Base-by-base conservation (phyloP, 2,329 filamentous ascomycete species). In the Nothophoma quercina region DNA sequence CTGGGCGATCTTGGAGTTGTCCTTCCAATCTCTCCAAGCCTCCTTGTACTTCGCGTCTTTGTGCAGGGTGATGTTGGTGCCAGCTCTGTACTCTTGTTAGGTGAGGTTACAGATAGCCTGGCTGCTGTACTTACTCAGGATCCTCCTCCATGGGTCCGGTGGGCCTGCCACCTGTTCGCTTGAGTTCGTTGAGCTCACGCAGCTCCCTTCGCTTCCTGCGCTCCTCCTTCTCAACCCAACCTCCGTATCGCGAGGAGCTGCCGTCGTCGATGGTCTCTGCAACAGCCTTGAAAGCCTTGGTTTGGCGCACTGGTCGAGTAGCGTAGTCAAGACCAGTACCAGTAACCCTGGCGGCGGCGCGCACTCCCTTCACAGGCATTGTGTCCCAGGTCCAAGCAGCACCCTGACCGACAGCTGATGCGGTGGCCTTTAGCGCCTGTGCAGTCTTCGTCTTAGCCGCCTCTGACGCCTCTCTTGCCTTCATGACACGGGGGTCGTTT, bases 381-480 rank as follows among this genome's bases (percentile, higher is more conserved):
- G 95, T 97, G 57, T 99, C 92, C 95, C 95, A 99, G 2, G 95
- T 98, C 93, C 93, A 98, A 7, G 89, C 85, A 16, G 95, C 95
- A 70, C 93, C 88, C 74, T 96, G 92, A 50, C 93, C 95, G 62
- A 99, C 88, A 23, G 85, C 93, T 33, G 88, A 86, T 48, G 91
- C 95, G 3, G 93, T 97, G 10, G 85, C 85, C 77, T 96, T 96
- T 61, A 98, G 77, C 1, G 91, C 93, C 40, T 87, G 88, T 7
- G 88, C 85, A 5, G 92, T 91, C 13, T 88, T 91, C 6, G 87
- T 87, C 8, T 89, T 85, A 13, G 96, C 90, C 39, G 89, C 90
- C 45, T 90, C 91, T 2, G 92, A 91, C 7, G 93, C 93, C 63
- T 90, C 88, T 61, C 90, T 86, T 23, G 93, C 95, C 65, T 87